phyloP scores from a whole-genome alignment of 2,329 filamentous ascomycete genomes.

The Purpureocillium lavendulum region DNA sequence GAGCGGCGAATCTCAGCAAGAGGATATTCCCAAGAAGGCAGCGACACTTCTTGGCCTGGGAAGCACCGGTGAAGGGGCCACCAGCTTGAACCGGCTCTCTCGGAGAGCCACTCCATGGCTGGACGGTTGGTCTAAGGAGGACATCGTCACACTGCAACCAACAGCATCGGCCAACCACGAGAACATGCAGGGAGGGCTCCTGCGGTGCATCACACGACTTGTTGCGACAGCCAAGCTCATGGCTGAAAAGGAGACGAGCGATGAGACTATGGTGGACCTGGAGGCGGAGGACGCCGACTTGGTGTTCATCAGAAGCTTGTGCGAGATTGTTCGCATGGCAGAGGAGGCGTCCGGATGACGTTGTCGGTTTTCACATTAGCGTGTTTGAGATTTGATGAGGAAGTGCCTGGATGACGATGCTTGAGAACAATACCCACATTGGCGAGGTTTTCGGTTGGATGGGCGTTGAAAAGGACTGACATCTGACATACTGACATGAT shows the following conservation, averaged over 20 bases:
- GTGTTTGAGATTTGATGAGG: neutral
- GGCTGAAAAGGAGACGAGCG: conserved; percentile 17
- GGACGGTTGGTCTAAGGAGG: conserved; percentile 17
- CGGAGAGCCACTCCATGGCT: conserved; percentile 18
- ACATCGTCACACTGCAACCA: conserved; percentile 10
- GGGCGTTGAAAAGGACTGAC: no score
- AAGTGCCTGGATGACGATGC: neutral
- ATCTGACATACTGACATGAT: no score
- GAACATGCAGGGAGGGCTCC: conserved; percentile 37
- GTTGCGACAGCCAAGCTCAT: conserved; percentile 38
- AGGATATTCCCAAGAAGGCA: conserved; percentile 42
- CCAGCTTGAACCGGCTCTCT: conserved; percentile 13
- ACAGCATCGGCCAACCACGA: conserved; percentile 18
- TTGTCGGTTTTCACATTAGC: neutral
- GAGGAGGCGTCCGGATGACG: conserved; percentile 17
- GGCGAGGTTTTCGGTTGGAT: no score
- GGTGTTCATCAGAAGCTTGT: conserved; percentile 30
- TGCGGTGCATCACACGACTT: conserved; percentile 41
- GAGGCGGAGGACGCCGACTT: conserved; percentile 24
- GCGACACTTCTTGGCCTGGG: conserved; percentile 41
- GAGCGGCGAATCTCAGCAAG: conserved; percentile 15
- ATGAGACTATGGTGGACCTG: conserved; percentile 20
- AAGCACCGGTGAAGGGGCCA: conserved; percentile 10
- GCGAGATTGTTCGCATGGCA: conserved; percentile 31
- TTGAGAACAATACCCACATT: no score